A percentile compares a stretch with the other conserved stretches of the same genome.
Conservation (phyloP, 768 basidiomycete genomes). For the Pseudohyphozyma bogoriensis region DNA sequence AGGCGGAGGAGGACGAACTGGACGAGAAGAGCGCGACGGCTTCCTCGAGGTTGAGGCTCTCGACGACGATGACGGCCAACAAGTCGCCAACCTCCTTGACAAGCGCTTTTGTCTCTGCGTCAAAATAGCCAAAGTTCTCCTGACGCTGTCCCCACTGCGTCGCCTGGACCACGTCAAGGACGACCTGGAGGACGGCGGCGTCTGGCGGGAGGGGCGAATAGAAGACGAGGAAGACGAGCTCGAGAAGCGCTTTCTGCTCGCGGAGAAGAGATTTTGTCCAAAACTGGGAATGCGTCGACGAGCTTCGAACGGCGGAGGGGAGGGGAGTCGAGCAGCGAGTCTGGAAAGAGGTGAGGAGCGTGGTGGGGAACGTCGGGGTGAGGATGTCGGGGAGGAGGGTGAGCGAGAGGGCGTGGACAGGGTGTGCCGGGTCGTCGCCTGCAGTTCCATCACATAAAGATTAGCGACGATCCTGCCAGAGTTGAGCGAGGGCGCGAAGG, state of each 20-base stretch:
- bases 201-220: conserved; percentile 62
- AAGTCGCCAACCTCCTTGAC: conserved; percentile 50
- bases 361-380: conserved; percentile 50
- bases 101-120: conserved; percentile 54
- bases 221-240: conserved; percentile 81
- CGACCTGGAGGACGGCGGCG: conserved; percentile 52
- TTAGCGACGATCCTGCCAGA: not conserved
- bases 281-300: conserved; percentile 39
- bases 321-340: conserved; percentile 37
- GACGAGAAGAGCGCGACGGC: conserved; percentile 25
- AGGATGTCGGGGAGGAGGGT: conserved; percentile 53
- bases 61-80: conserved; percentile 45
- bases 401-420: conserved; percentile 48
- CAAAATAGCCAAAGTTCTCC: conserved; percentile 54
- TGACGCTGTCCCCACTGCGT: conserved; percentile 59
- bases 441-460: conserved; percentile 35
- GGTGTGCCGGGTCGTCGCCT: conserved; percentile 50
- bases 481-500: not conserved
- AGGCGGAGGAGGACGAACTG: too few relatives aligned
- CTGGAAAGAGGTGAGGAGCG: conserved; percentile 54
- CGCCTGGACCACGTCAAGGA: conserved; percentile 56
- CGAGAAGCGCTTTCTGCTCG: conserved; percentile 70
- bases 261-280: conserved; percentile 36
- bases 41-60: conserved; percentile 68
- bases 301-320: conserved; percentile 48